Conservation (phyloP, 176 grass and related monocot species). For the Canna indica region DNA sequence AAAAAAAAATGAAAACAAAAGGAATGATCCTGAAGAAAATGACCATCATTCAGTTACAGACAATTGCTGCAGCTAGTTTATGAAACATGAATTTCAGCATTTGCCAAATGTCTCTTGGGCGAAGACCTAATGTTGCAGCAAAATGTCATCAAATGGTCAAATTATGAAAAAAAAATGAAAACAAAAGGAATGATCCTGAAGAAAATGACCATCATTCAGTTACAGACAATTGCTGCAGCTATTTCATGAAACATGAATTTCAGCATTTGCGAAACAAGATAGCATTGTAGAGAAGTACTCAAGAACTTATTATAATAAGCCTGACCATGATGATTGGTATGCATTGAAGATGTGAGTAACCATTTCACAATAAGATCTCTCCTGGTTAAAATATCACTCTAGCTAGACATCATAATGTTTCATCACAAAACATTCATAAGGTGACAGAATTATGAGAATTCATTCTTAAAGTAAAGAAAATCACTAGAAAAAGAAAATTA, state of each 20-base stretch:
- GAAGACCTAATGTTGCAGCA: slow-evolving; percentile 43
- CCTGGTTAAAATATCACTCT: not conserved
- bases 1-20: slow-evolving; percentile 11
- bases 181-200: not conserved
- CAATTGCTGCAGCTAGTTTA: not conserved
- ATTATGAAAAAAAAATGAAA: slow-evolving; percentile 2
- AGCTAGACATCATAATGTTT: not conserved
- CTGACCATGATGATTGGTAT: not conserved
- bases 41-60: not conserved
- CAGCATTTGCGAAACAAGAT: not conserved
- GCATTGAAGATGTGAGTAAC: not conserved
- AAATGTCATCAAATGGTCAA: not conserved
- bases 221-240: not conserved
- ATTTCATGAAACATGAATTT: not conserved
- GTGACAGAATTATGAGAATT: not conserved
- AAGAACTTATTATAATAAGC: not conserved
- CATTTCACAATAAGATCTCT: not conserved
- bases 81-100: no score
- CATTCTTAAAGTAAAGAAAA: not conserved
- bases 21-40: not conserved
- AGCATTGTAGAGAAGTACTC: not conserved
- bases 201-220: not conserved
- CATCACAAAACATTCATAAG: not conserved
- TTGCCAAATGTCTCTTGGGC: slow-evolving; percentile 80
- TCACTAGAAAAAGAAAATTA: not conserved